Conservation (phyloP, 176 grass and related monocot genomes). For the Avena sativa region DNA sequence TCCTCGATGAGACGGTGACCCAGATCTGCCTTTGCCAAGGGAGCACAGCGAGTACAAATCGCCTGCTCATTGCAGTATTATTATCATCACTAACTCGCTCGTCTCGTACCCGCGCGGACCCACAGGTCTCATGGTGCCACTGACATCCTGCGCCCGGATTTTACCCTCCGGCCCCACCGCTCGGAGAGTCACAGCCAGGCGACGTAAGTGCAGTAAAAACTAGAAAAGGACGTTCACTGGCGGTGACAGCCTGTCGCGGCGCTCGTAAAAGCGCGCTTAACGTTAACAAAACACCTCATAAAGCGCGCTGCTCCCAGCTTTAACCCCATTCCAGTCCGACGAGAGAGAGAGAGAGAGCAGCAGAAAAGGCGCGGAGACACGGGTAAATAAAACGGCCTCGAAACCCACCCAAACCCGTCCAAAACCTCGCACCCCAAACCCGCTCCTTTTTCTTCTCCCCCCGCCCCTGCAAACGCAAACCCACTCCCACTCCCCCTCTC, state of each 20-base stretch:
- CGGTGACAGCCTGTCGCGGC: slow-evolving; percentile 42
- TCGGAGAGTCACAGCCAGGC: background rate
- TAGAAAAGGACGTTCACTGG: slow-evolving; percentile 10
- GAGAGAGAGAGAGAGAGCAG: background rate
- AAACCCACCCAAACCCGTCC: slow-evolving; percentile 67
- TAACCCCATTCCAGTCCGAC: background rate
- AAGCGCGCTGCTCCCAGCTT: slow-evolving; percentile 22
- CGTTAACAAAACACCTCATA: slow-evolving; percentile 49
- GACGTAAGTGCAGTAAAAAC: background rate
- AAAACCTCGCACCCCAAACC: slow-evolving; percentile 55
- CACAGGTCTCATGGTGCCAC: too few species aligned
- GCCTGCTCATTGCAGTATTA: too few species aligned
- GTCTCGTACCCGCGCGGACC: too few species aligned
- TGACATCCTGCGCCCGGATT: background rate
- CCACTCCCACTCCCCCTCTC: background rate
- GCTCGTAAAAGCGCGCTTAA: slow-evolving; percentile 59
- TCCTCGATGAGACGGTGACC: background rate
- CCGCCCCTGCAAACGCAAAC: background rate
- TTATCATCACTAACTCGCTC: too few species aligned
- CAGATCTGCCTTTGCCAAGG: background rate
- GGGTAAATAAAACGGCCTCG: slow-evolving; percentile 47
- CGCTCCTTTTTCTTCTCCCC: slow-evolving; percentile 30
- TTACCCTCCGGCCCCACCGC: background rate
- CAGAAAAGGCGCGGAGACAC: background rate
- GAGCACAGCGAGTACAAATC: too few species aligned